phyloP scores from a whole-genome alignment of 75 land plant species.

The Cryptomeria japonica region DNA sequence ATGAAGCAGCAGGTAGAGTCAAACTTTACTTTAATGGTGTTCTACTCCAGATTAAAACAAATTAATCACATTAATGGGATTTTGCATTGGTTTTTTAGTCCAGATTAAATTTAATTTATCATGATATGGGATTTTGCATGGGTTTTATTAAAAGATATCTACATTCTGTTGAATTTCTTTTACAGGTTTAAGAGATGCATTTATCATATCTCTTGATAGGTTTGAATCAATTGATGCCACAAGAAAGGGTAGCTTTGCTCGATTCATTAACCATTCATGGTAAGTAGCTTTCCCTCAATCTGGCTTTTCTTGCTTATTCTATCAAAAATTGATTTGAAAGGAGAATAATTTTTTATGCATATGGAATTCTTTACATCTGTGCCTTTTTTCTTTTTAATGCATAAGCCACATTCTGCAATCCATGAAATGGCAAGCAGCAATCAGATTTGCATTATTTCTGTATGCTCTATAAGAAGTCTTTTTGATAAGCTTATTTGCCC shows the following conservation, averaged over 20 bases:
- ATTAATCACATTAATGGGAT: neutral
- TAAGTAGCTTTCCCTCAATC: slow-evolving; percentile 22
- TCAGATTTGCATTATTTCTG: neutral
- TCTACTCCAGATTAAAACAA: neutral
- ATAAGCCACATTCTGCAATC: neutral
- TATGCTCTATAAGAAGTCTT: neutral
- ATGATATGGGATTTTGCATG: neutral
- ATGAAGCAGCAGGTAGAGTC: slow-evolving; percentile 64
- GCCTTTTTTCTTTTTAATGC: neutral
- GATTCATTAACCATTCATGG: slow-evolving; percentile 95
- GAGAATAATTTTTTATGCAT: neutral
- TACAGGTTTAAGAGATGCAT: slow-evolving; percentile 76
- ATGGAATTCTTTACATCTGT: neutral
- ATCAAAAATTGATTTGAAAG: neutral
- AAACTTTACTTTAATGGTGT: neutral
- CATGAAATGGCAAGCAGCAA: neutral
- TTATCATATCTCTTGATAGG: slow-evolving; percentile 71
- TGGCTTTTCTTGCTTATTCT: neutral
- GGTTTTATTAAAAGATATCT: slow-evolving; percentile 2
- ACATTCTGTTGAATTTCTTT: slow-evolving; percentile 10
- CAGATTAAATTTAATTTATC: neutral
- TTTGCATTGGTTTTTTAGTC: slow-evolving; percentile 3
- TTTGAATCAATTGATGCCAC: slow-evolving; percentile 85
- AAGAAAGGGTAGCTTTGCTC: slow-evolving; percentile 78
- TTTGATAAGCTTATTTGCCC: neutral